phyloP scores from a whole-genome alignment of 2,329 filamentous ascomycete species.

The Aspergillus eucalypticola region DNA sequence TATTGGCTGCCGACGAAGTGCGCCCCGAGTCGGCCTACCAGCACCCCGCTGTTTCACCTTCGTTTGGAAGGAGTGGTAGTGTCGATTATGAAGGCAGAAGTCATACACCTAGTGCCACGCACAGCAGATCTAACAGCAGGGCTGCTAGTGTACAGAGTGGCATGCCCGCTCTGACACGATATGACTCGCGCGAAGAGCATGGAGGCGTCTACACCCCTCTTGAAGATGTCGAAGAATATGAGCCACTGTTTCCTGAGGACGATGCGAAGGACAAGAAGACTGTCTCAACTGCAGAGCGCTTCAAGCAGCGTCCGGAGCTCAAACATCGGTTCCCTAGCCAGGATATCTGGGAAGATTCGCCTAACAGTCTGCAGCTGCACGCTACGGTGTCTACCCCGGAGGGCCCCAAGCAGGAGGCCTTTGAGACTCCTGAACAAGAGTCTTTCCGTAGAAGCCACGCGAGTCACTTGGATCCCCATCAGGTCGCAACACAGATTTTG shows the following conservation, averaged over 20 bases:
- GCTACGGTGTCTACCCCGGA: constrained; percentile 85
- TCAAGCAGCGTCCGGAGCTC: constrained; percentile 57
- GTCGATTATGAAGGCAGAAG: constrained; percentile 55
- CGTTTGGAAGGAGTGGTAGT: constrained; percentile 63
- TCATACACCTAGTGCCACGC: constrained; percentile 55
- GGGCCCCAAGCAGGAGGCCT: constrained; percentile 48
- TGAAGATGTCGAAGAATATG: constrained; percentile 90
- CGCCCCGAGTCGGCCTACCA: constrained; percentile 67
- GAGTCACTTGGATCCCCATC: constrained; percentile 40
- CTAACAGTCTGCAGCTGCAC: constrained; percentile 73
- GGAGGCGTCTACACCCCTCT: constrained; percentile 66
- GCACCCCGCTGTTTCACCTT: constrained; percentile 79
- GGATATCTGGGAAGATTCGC: constrained; percentile 96
- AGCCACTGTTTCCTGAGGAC: constrained; percentile 84
- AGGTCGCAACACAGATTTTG: constrained; percentile 37
- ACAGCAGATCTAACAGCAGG: constrained; percentile 65
- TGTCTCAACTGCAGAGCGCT: constrained; percentile 55
- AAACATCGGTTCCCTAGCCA: constrained; percentile 83
- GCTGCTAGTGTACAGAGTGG: constrained; percentile 64
- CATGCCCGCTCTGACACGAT: constrained; percentile 55
- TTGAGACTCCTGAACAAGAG: constrained; percentile 53
- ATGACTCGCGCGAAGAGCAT: constrained; percentile 53
- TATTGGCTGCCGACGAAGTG: constrained; percentile 86
- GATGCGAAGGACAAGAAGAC: constrained; percentile 61
- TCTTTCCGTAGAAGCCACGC: constrained; percentile 43